Evolutionary conservation across 169 alveolate species (phyloP), one percentile per base, ranked within the genome.

Genomic region (Cryptosporidium parvum): DNA sequence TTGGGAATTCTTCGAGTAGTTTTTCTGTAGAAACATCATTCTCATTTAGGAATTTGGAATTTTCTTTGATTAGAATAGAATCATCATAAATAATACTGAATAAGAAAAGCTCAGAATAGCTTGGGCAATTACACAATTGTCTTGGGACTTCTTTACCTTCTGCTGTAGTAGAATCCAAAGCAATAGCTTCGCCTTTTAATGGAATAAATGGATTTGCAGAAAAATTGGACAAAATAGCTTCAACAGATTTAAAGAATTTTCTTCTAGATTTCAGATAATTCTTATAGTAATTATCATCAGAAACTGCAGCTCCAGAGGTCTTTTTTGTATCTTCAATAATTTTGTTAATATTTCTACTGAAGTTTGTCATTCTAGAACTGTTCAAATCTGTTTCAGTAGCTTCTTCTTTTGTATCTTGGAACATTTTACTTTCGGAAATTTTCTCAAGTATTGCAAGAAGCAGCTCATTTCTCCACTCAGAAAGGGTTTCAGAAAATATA

Each of bases 51-150:
- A 23, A 42, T 21, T 61, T 21, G 48, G 51, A 39, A 65, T 80
- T 80, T 51, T 59, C 89, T 18, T 59, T 58, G 45, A 65, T 42
- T 23, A 80, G 29, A 21, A 44, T 42, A 1, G 75, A 62, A 42
- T 80, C 89, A 39, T 80, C 89, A 62, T 62, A 80, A 10, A 80
- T 37, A n/a, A 80, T 80, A 23, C 89, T 80, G 45, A 80, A 80
- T 5, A 80, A 29, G 35, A 80, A 65, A 23, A 80, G 42, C 33
- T 80, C 89, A 1, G 52, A 42, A 65, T 62, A 80, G 37, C 89
- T 80, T 16, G 89, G 89, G 14, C 61, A 62, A 33, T 80, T 80
- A 14, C 69, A 80, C 12, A 80, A 37, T 14, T 80, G 89, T 29
- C 7, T 65, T 18, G 62, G 67, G 5, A 29, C 16, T 35, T 62